A percentile compares a stretch with the other conserved stretches of the same genome.
Conservation (phyloP, 495 filamentous ascomycete species). For the Lichenothelia convexa region DNA sequence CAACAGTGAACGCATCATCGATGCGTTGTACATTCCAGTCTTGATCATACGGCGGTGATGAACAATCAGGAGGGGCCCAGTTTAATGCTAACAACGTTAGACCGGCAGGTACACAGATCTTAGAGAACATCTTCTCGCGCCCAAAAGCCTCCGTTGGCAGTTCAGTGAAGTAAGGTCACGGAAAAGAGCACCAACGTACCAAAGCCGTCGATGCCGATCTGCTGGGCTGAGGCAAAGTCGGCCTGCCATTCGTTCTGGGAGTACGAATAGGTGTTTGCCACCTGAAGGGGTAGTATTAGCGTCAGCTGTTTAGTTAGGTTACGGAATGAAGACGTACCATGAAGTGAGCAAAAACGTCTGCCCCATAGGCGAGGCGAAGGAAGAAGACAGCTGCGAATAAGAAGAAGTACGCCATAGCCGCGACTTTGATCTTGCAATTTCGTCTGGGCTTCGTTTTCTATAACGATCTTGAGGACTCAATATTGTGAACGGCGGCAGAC, state of each 20-base stretch:
- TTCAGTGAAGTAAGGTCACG: too few species aligned
- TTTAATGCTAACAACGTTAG: slow-evolving; percentile 1
- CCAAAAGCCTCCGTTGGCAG: too few species aligned
- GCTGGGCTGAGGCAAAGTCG: slow-evolving; percentile 9
- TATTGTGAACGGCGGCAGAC: too few species aligned
- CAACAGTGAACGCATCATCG: slow-evolving; percentile 4
- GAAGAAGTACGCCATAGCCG: too few species aligned
- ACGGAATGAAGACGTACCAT: slow-evolving; percentile 6
- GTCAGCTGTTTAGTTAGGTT: slow-evolving; percentile 1
- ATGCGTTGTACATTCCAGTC: slow-evolving; percentile 2
- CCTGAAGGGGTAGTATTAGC: background rate
- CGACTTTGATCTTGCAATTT: too few species aligned
- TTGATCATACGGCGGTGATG: background rate
- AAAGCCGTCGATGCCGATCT: slow-evolving; percentile 13
- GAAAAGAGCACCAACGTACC: too few species aligned
- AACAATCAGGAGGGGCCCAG: slow-evolving; percentile 2
- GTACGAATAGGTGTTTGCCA: slow-evolving; percentile 10
- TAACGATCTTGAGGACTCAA: too few species aligned
- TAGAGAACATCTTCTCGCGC: too few species aligned
- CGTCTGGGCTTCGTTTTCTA: too few species aligned
- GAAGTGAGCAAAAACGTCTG: slow-evolving; percentile 13
- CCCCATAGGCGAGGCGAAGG: too few species aligned
- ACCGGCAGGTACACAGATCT: background rate
- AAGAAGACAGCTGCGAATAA: too few species aligned
- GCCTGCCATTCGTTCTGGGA: slow-evolving; percentile 6